Conservation (phyloP, 176 grass and related monocot species). For the Rhynchospora tenuis region DNA sequence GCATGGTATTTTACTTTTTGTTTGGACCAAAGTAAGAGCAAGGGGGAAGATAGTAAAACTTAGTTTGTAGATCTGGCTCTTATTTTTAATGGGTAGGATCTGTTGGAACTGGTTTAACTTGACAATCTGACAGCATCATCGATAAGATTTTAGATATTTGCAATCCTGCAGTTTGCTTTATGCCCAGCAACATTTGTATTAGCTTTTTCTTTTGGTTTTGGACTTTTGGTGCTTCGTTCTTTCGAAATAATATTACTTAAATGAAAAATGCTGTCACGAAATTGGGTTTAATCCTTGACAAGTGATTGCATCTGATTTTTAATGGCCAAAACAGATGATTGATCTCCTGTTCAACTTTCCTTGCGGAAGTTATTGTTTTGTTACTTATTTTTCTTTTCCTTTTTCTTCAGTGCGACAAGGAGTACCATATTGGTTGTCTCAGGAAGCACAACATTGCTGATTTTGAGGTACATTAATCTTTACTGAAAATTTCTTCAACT, state of each 20-base stretch:
- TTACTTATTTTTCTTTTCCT: background rate
- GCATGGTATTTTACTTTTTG: background rate
- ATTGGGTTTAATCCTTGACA: background rate
- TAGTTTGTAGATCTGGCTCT: background rate
- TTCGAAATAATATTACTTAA: background rate
- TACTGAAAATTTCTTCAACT: background rate
- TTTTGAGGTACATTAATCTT: conserved; percentile 46
- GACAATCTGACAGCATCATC: background rate
- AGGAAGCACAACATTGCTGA: conserved; percentile 52
- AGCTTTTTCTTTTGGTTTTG: background rate
- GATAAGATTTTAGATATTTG: background rate
- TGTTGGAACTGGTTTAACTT: background rate
- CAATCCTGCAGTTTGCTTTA: background rate
- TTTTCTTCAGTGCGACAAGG: conserved; percentile 22
- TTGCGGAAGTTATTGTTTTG: background rate
- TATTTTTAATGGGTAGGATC: background rate
- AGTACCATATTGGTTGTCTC: conserved; percentile 32
- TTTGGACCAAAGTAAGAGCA: background rate
- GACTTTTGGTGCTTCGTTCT: background rate
- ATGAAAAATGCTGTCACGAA: background rate
- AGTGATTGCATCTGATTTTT: background rate
- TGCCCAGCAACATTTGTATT: background rate
- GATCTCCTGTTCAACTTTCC: background rate
- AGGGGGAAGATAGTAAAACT: background rate
- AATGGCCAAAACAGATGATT: background rate